Evolutionary conservation across 805 yeast species (phyloP).

Genomic region (Trichomonascus vanleenenianus): DNA sequence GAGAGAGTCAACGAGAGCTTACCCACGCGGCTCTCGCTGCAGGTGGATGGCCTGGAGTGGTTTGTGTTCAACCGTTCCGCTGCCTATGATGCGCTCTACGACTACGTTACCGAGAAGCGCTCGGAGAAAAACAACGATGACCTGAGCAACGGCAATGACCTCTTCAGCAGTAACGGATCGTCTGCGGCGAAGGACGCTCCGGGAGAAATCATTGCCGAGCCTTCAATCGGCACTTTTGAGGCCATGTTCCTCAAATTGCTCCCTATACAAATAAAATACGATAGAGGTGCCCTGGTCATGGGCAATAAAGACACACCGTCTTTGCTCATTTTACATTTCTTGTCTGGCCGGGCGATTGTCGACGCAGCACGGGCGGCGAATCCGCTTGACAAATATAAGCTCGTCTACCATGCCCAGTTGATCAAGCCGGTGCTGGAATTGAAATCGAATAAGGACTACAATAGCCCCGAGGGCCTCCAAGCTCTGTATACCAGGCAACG

Average conservation of each 20-base stretch:
- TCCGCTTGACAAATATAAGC: constrained; percentile 50
- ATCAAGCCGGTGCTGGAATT: constrained; percentile 51
- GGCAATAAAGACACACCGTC: constrained; percentile 80
- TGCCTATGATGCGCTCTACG: constrained; percentile 62
- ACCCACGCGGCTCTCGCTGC: constrained; percentile 31
- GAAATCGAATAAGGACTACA: constrained; percentile 64
- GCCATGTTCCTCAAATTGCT: constrained; percentile 28
- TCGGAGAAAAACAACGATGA: background rate
- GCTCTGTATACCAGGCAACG: background rate
- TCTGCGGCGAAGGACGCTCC: background rate
- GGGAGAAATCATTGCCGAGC: background rate
- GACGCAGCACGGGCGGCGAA: constrained; percentile 48
- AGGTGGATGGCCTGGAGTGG: constrained; percentile 70
- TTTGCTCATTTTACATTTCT: constrained; percentile 54
- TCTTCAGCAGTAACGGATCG: background rate
- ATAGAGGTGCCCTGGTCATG: constrained; percentile 63
- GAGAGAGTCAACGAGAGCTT: constrained; percentile 1
- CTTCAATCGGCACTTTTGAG: background rate
- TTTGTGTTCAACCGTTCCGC: constrained; percentile 73
- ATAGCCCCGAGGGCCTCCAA: constrained; percentile 23
- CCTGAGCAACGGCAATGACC: background rate
- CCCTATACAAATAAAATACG: constrained; percentile 57
- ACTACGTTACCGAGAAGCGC: constrained; percentile 1
- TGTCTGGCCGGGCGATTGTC: constrained; percentile 43
- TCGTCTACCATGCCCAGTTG: constrained; percentile 37